Conservation (phyloP, 2,329 filamentous ascomycete genomes). For the Rutstroemia sp. region DNA sequence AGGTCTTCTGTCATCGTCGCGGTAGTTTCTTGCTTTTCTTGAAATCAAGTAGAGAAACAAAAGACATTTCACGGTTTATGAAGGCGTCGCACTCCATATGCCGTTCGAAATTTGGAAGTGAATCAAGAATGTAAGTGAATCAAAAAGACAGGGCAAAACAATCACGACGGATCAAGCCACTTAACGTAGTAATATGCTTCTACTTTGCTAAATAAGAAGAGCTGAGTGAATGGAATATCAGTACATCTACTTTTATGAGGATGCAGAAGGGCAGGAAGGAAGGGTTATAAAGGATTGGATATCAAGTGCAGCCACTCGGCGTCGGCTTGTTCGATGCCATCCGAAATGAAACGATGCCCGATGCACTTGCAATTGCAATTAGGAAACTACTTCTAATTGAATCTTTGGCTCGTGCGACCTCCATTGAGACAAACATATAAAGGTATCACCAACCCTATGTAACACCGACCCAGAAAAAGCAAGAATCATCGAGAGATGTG, state of each 20-base stretch:
- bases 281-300: not conserved
- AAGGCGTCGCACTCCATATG: not conserved
- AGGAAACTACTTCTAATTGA: not conserved
- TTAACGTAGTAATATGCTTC: no score
- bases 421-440: not conserved
- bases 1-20: slow-evolving; percentile 1
- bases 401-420: not conserved
- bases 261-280: not conserved
- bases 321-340: not conserved
- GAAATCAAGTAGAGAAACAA: slow-evolving; percentile 1
- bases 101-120: not conserved
- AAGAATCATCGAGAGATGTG: not conserved
- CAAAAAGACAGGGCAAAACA: not conserved
- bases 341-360: not conserved
- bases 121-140: not conserved
- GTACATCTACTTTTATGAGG: not conserved
- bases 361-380: not conserved
- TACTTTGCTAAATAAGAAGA: no score
- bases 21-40: not conserved
- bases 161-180: not conserved
- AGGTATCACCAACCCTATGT: not conserved
- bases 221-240: no score
- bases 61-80: slow-evolving; percentile 3
- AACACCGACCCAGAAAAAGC: not conserved
- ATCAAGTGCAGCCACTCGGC: slow-evolving; percentile 1